phyloP scores from a whole-genome alignment of 1,139 yeast genomes.

The Zygotorulaspora mrakii region DNA sequence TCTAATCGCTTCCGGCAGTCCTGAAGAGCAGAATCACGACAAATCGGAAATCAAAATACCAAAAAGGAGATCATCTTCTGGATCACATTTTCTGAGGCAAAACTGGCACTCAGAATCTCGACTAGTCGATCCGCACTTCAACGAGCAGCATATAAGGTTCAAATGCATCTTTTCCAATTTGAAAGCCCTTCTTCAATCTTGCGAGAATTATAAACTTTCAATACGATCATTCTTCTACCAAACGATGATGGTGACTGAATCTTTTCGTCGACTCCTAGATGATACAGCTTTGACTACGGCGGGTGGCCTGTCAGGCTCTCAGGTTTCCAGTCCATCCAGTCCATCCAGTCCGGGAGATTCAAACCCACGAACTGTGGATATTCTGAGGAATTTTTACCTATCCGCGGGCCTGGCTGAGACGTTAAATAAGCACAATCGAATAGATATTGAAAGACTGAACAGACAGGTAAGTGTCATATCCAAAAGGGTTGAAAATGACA shows the following conservation, averaged over 20 bases:
- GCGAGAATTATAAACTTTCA: slow-evolving; percentile 16
- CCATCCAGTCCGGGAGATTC: slow-evolving; percentile 1
- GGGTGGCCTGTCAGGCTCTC: too few species aligned
- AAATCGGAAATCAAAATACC: slow-evolving; percentile 6
- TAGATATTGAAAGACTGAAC: slow-evolving; percentile 15
- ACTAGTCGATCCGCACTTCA: slow-evolving; percentile 18
- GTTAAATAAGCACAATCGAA: slow-evolving; percentile 4
- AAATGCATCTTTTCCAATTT: slow-evolving; percentile 12
- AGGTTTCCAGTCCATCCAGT: too few species aligned
- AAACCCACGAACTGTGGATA: slow-evolving; percentile 4
- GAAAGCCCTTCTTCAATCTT: slow-evolving; percentile 16
- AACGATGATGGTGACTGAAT: slow-evolving; percentile 13
- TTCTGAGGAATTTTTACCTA: slow-evolving; percentile 8
- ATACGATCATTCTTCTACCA: slow-evolving; percentile 12
- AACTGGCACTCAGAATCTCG: slow-evolving; percentile 12
- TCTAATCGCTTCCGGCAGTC: neutral
- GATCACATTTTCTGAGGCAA: neutral
- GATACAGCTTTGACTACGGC: slow-evolving; percentile 8
- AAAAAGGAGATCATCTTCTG: neutral
- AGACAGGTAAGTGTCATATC: slow-evolving; percentile 16
- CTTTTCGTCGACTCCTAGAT: slow-evolving; percentile 14
- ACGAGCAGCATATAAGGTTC: slow-evolving; percentile 18
- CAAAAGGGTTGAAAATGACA: slow-evolving; percentile 16
- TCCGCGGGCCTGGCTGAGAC: slow-evolving; percentile 6
- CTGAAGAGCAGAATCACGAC: neutral